Evolutionary conservation across 1,284 basidiomycete species (phyloP).

Genomic region (Cryptococcus sp.): DNA sequence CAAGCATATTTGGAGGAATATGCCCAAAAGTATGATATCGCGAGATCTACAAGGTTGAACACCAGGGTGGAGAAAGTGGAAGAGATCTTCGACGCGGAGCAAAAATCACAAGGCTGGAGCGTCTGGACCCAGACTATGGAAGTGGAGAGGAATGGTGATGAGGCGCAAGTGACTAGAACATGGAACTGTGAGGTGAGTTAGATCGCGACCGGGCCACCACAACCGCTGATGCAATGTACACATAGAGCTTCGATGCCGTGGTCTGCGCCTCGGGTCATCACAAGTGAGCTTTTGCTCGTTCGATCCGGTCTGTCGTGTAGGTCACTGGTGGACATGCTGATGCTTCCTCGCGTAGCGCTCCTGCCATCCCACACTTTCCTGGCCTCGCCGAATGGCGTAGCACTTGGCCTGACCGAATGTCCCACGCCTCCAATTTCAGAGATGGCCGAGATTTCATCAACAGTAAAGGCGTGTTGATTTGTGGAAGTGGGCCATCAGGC

Average conservation of each 20-base stretch:
- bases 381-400: slow-evolving; percentile 52
- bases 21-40: slow-evolving; percentile 50
- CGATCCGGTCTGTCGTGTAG: too few species aligned
- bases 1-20: slow-evolving; percentile 4
- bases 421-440: slow-evolving; percentile 56
- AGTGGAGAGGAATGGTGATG: too few species aligned
- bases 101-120: slow-evolving; percentile 27
- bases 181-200: too few species aligned
- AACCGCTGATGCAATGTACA: too few species aligned
- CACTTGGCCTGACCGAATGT: slow-evolving; percentile 48
- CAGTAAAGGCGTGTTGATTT: slow-evolving; percentile 54
- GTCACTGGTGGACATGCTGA: too few species aligned
- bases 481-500: slow-evolving; percentile 56
- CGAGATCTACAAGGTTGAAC: slow-evolving; percentile 53
- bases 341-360: not conserved
- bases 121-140: slow-evolving; percentile 20
- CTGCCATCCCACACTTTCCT: slow-evolving; percentile 47
- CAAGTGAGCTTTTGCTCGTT: not conserved
- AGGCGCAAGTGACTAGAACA: too few species aligned
- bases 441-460: slow-evolving; percentile 50
- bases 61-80: slow-evolving; percentile 58
- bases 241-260: slow-evolving; percentile 52
- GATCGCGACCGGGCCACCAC: too few species aligned
- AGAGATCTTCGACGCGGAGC: slow-evolving; percentile 40
- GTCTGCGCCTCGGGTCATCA: slow-evolving; percentile 56